Base-by-base conservation (phyloP, 2,329 filamentous ascomycete species). In the Stylonectria norvegica region DNA sequence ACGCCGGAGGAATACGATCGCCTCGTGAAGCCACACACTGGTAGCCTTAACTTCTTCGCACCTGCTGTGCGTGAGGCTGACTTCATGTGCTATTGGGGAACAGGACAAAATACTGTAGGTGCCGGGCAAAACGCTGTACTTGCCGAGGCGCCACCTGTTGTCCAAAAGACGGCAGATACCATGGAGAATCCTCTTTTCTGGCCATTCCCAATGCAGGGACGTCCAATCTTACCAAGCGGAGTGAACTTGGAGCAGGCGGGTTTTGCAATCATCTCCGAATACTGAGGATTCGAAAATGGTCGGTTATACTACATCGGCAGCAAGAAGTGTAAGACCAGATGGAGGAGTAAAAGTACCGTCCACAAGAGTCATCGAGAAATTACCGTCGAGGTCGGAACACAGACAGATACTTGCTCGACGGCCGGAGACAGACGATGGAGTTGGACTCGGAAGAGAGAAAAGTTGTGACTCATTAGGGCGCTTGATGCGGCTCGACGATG, bases 171-270 rank as follows among this genome's bases (percentile, higher is more conserved):
- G 6, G 65, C 65, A 0, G 67, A 68, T 16, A 60, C 53, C 15
- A 57, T 70, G 45, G 70, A 76, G 43, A 78, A 78, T 39, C 76
- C 76, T 14, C 60, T 79, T 2, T 79, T 79, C 50, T 81, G 77
- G 77, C 75, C 76, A 1, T 80, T 79, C 44, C 76, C 77, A 0
- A 73, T 79, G 72, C 76, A 79, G 49, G 76, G 76, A 0, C 66
- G 75, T 16, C 76, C 76, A 3, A 73, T 79, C 42, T 48, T 80
- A 19, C 69, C 73, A 0, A 64, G 58, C 1, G 73, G 74, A 1
- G 52, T 65, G 20, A 63, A 69, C 35, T 51, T 81, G 37, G 64
- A 71, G 48, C 67, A 73, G 20, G 73, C 76, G 2, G 77, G 77
- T 0, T 81, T 81, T 52, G 66, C 64, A 17, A 43, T 69, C 5